Evolutionary conservation across 2,329 filamentous ascomycete species (phyloP), one percentile per base, ranked within the genome.

Genomic region (Penicillium polonicum): DNA sequence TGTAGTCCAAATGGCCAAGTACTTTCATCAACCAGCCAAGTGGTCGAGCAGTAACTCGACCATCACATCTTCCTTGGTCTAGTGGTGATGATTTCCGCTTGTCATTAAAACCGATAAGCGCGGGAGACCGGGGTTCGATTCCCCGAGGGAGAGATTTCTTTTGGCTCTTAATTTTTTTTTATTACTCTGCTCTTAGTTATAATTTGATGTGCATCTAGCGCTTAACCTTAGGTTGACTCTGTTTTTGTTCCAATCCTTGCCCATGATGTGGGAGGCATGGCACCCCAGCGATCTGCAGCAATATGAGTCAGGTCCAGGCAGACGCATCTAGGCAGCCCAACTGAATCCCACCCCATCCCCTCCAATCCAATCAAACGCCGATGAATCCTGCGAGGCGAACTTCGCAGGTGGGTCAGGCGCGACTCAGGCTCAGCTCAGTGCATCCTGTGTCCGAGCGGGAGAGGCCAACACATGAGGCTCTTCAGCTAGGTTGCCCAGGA

Each of bases 111-210:
- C 57, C 54, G 62, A 64, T 62, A 68, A 66, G 65, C 68, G 67
- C 68, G 69, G 69, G 68, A 70, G 68, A 71, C 69, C 69, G 67
- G 69, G 69, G 68, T 71, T 71, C 69, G 66, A 71, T 69, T 71
- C 66, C 68, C 68, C 68, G 66, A 70, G 66, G 64, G 66, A 69
- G 65, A 68, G 65, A 45, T 61, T 52, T 48, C 52, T 62, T 65
- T 65, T 62, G n/a, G n/a, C n/a, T n/a, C n/a, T n/a, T n/a, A n/a
- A n/a, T 38, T 8, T 50, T 48, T 49, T 62, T 65, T 65, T 62
- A 33, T 8, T 9, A 27, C 27, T 10, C n/a, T n/a, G n/a, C n/a
- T 45, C 5, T 15, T 33, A 13, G 15, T 7, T 15, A 33, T 13
- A 12, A 17, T 23, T 10, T 12, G 2, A 35, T 12, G 5, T 19